Conservation (phyloP, 306 rosid species). For the Pterocarpus macrocarpus region DNA sequence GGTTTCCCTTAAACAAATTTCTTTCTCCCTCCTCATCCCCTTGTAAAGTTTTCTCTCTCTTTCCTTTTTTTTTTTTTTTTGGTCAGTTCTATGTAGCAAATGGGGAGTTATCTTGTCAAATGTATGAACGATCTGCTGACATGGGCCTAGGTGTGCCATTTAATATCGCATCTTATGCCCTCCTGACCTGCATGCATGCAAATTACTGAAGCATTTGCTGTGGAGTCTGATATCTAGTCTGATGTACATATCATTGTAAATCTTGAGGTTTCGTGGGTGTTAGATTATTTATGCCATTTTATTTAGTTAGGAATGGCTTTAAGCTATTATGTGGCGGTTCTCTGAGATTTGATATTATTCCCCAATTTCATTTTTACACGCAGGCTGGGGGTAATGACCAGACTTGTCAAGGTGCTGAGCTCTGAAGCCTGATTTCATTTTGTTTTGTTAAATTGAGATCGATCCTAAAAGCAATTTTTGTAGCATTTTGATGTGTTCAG, state of each 20-base stretch:
- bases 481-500: too few relatives aligned
- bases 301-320: neutral
- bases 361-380: too few relatives aligned
- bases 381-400: neutral
- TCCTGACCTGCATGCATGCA: slow-evolving; percentile 89
- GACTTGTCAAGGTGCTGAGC: neutral
- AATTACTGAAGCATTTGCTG: slow-evolving; percentile 35
- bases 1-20: slow-evolving; percentile 15
- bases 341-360: neutral
- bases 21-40: neutral
- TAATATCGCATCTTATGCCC: slow-evolving; percentile 95
- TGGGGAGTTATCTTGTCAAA: slow-evolving; percentile 94
- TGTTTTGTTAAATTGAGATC: neutral
- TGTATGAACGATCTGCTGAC: slow-evolving; percentile 98
- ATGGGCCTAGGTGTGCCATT: slow-evolving; percentile 93
- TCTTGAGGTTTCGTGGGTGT: neutral
- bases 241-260: neutral
- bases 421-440: neutral
- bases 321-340: neutral
- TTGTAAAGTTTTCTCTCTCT: slow-evolving; percentile 9
- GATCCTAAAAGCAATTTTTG: too few relatives aligned
- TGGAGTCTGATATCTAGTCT: slow-evolving; percentile 14
- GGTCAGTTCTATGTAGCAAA: slow-evolving; percentile 85
- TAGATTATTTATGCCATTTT: neutral
- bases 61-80: slow-evolving; percentile 38